Evolutionary conservation across 441 rosid genomes (phyloP).

Genomic region (Brassica balearica): DNA sequence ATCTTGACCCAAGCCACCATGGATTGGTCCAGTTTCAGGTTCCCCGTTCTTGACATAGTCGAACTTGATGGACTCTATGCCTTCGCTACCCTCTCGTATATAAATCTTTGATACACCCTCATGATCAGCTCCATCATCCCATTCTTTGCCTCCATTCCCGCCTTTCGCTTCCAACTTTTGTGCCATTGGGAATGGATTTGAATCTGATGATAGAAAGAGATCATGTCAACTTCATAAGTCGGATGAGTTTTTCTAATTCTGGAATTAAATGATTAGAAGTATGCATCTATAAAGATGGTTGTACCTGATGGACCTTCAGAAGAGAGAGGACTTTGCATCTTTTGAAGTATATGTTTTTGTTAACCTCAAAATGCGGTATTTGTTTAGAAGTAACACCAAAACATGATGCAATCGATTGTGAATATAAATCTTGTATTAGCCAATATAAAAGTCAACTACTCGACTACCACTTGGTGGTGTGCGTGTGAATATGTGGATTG

Average conservation of each 20-base stretch:
- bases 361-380: background rate
- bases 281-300: background rate
- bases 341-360: background rate
- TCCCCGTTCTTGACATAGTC: constrained; percentile 25
- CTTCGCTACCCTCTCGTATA: constrained; percentile 10
- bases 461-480: background rate
- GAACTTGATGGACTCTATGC: constrained; percentile 26
- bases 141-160: background rate
- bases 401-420: constrained; percentile 7
- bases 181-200: background rate
- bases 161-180: constrained; percentile 29
- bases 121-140: constrained; percentile 37
- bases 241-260: background rate
- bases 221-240: background rate
- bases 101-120: constrained; percentile 12
- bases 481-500: background rate
- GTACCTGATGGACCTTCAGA: background rate
- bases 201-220: background rate
- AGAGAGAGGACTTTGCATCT: constrained; percentile 1
- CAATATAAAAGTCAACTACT: background rate
- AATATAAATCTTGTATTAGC: background rate
- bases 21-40: constrained; percentile 12
- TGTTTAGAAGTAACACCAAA: background rate
- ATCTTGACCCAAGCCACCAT: background rate
- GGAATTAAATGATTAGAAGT: background rate